Evolutionary conservation across 2,329 filamentous ascomycete species (phyloP).

Genomic region (Chalaropsis ovoidea): DNA sequence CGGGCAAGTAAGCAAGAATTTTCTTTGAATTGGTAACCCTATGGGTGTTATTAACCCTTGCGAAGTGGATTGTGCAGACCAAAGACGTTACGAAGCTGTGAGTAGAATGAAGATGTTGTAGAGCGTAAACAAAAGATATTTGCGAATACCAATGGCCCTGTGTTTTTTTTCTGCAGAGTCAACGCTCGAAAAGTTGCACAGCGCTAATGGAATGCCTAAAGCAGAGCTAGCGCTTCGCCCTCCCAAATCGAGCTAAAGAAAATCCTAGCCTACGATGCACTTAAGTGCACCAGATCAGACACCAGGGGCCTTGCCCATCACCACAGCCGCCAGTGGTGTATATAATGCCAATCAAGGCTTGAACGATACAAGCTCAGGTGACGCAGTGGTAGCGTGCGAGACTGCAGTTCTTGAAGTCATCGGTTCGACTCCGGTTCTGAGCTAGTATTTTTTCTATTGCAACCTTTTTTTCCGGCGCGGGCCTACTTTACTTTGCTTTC

Average conservation of each 20-base stretch:
- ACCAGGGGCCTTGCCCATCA: no score
- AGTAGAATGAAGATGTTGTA: no score
- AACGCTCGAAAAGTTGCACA: not conserved
- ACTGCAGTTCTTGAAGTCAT: slow-evolving; percentile 20
- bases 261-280: no score
- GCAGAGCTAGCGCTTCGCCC: not conserved
- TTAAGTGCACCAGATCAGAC: no score
- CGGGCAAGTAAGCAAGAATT: not conserved
- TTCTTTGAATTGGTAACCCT: not conserved
- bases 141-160: no score
- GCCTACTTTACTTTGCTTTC: not conserved
- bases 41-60: not conserved
- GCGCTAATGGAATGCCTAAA: not conserved
- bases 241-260: no score
- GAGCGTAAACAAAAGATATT: no score
- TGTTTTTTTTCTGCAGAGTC: not conserved
- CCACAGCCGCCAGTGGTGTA: not conserved
- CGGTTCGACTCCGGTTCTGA: slow-evolving; percentile 20
- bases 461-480: slow-evolving; percentile 18
- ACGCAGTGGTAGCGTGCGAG: slow-evolving; percentile 20
- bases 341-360: not conserved
- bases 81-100: not conserved
- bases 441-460: slow-evolving; percentile 23
- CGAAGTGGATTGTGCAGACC: not conserved
- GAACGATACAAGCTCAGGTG: slow-evolving; percentile 9